Conservation (phyloP, 2,329 filamentous ascomycete genomes). For the Tympanopsis confertula region DNA sequence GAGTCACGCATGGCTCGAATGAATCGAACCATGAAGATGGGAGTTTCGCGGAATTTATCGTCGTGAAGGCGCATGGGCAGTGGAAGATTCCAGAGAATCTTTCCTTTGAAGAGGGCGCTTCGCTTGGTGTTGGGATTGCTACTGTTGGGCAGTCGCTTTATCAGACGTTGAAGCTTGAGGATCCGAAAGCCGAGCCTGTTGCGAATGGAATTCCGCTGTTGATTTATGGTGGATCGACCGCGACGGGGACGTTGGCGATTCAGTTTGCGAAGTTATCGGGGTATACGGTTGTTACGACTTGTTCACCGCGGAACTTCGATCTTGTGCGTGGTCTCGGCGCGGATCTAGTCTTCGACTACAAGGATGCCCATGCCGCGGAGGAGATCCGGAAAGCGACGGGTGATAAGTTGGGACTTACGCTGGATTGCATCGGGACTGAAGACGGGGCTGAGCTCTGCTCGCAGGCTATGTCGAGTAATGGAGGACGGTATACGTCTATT, state of each 20-base stretch:
- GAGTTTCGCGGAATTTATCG: slow-evolving; percentile 16
- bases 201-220: slow-evolving; percentile 15
- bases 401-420: slow-evolving; percentile 14
- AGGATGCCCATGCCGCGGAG: slow-evolving; percentile 6
- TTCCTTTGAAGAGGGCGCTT: slow-evolving; percentile 6
- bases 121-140: slow-evolving; percentile 6
- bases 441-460: slow-evolving; percentile 17
- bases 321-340: slow-evolving; percentile 29
- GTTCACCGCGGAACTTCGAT: slow-evolving; percentile 27
- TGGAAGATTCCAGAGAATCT: slow-evolving; percentile 4
- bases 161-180: slow-evolving; percentile 2
- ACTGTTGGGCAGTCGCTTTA: slow-evolving; percentile 6
- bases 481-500: slow-evolving; percentile 23
- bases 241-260: slow-evolving; percentile 27
- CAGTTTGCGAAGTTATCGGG: slow-evolving; percentile 28
- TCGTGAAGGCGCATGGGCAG: slow-evolving; percentile 6
- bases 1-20: slow-evolving; percentile 10
- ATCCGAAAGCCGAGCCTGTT: not conserved
- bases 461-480: slow-evolving; percentile 12
- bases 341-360: slow-evolving; percentile 30
- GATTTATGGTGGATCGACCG: slow-evolving; percentile 30
- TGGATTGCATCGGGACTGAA: slow-evolving; percentile 20
- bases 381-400: slow-evolving; percentile 11
- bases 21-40: slow-evolving; percentile 8
- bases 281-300: slow-evolving; percentile 27